phyloP scores from a whole-genome alignment of 208 protist species.

The Leishmania major region DNA sequence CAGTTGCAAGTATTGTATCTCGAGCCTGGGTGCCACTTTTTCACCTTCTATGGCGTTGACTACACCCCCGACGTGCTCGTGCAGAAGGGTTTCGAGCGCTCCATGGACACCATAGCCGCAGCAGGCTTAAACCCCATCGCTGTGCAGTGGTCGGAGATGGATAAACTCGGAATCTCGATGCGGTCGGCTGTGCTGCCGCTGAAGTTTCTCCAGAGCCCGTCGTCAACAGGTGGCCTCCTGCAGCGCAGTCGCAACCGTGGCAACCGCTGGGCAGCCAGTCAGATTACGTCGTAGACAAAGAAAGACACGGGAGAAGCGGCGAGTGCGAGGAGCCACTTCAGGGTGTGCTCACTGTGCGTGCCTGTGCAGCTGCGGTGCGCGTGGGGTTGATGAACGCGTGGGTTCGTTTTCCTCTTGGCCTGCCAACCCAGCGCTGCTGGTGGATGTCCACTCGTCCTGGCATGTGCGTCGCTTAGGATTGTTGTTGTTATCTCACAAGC shows the following conservation, averaged over 20 bases:
- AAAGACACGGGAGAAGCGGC: neutral
- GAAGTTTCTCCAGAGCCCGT: constrained; percentile 79
- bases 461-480: neutral
- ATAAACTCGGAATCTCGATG: constrained; percentile 93
- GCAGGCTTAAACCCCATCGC: constrained; percentile 89
- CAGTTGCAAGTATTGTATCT: constrained; percentile 73
- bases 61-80: constrained; percentile 83
- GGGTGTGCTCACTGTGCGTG: neutral
- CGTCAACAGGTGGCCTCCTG: constrained; percentile 51
- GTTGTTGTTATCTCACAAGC: neutral
- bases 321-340: neutral
- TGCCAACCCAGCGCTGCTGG: neutral
- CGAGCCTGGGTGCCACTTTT: constrained; percentile 92
- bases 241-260: constrained; percentile 42
- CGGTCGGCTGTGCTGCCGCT: constrained; percentile 80
- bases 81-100: constrained; percentile 90
- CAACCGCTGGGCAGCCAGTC: constrained; percentile 73
- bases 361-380: constrained; percentile 1
- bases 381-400: neutral
- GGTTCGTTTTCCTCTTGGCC: neutral
- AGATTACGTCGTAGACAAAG: constrained; percentile 34
- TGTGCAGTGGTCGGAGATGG: constrained; percentile 94
- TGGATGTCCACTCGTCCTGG: neutral
- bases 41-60: constrained; percentile 90
- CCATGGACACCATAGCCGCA: constrained; percentile 87